Evolutionary conservation across 768 basidiomycete genomes (phyloP).

Genomic region (Pisolithus microcarpus): DNA sequence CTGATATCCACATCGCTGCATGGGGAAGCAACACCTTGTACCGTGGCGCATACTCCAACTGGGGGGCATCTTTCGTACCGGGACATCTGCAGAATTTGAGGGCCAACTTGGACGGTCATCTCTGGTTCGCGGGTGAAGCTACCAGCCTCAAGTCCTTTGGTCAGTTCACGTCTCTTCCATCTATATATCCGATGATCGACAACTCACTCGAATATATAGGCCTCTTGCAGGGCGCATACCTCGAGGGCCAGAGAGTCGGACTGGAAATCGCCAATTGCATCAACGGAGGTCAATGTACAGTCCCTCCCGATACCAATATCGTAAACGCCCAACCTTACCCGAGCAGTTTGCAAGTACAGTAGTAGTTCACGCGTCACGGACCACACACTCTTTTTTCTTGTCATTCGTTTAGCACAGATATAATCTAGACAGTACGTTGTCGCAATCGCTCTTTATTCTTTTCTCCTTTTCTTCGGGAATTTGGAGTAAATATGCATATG

Average conservation of each 20-base stretch:
- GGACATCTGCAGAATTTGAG: slow-evolving; percentile 50
- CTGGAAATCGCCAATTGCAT: slow-evolving; percentile 38
- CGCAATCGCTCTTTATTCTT: too few species aligned
- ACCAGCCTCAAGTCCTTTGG: slow-evolving; percentile 54
- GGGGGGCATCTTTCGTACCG: slow-evolving; percentile 55
- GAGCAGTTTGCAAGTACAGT: too few species aligned
- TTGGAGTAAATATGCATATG: too few species aligned
- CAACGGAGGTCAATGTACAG: slow-evolving; percentile 14
- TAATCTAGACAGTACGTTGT: too few species aligned
- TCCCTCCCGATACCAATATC: neutral
- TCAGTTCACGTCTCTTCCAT: slow-evolving; percentile 20
- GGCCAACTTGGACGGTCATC: slow-evolving; percentile 40
- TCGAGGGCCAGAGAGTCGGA: slow-evolving; percentile 43
- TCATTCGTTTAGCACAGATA: too few species aligned
- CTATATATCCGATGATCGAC: neutral
- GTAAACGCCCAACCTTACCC: neutral
- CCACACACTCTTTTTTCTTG: too few species aligned
- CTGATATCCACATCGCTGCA: slow-evolving; percentile 46
- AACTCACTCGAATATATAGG: slow-evolving; percentile 26
- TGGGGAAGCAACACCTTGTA: slow-evolving; percentile 48
- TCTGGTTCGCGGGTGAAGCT: slow-evolving; percentile 65
- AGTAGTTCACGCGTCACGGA: too few species aligned
- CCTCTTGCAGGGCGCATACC: slow-evolving; percentile 55
- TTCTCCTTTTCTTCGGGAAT: too few species aligned
- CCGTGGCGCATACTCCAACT: slow-evolving; percentile 53